Percentiles rank a stretch among this genome's conserved stretches.
Conservation (phyloP, 2,329 filamentous ascomycete genomes). For the Blumeriella jaapii region DNA sequence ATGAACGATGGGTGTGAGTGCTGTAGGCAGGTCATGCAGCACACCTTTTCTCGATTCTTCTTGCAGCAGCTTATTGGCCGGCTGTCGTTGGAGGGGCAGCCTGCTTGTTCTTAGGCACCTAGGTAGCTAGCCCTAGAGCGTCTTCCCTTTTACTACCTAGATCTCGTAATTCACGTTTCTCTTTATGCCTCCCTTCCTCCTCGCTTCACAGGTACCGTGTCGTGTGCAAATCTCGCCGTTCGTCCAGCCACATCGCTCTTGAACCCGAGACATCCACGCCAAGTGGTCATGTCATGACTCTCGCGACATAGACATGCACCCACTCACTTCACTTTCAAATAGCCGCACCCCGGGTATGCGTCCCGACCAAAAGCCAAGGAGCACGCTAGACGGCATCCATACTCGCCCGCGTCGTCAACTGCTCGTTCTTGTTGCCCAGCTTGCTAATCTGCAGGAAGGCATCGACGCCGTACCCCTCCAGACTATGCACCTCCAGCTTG, state of each 20-base stretch:
- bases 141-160: constrained; percentile 24
- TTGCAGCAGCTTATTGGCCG: constrained; percentile 6
- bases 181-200: constrained; percentile 1
- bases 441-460: constrained; percentile 94
- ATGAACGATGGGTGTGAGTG: constrained; percentile 7
- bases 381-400: constrained; percentile 54
- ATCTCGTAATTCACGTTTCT: constrained; percentile 28
- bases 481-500: constrained; percentile 75
- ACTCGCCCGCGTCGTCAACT: constrained; percentile 64
- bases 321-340: no score
- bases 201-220: background rate
- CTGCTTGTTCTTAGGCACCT: constrained; percentile 20
- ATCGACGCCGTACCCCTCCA: constrained; percentile 93
- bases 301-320: no score
- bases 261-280: background rate
- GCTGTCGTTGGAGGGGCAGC: constrained; percentile 8
- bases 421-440: constrained; percentile 95
- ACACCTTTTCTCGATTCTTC: constrained; percentile 19
- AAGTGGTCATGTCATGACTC: no score
- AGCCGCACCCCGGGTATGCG: no score
- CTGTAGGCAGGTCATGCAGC: constrained; percentile 23
- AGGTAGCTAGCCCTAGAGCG: constrained; percentile 11
- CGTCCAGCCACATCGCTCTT: background rate
- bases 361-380: background rate
- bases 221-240: background rate